Evolutionary conservation across 2,329 filamentous ascomycete genomes (phyloP), one percentile per base, ranked within the genome.

Genomic region (Alternaria sp.): DNA sequence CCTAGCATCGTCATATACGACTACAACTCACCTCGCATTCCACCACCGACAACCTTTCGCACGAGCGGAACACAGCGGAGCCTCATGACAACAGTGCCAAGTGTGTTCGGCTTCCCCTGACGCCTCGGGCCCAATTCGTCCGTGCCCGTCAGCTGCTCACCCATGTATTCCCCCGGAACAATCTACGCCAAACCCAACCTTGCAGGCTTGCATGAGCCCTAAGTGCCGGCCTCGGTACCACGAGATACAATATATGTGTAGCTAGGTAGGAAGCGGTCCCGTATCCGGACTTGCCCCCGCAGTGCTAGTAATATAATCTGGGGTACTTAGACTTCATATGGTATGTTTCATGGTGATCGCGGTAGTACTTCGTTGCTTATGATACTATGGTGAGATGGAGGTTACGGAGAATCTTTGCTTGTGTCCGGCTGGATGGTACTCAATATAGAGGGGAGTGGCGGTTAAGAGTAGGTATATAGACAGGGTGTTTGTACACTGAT

Each of bases 311-410:
- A 51, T 41, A 49, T 36, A 36, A 32, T 47, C 46, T 28, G 42
- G 53, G 53, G 57, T 47, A 41, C 41, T 47, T 56, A 60, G 46
- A 47, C 41, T 46, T 26, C 18, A 41, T 41, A 11, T 30, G 39
- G 57, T 47, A 30, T 54, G 49, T 51, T 51, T 51, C 22, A 41
- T 8, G 49, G 36, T 51, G 36, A 51, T 51, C 49, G 12, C 49
- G 34, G n/a, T 41, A 41, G 16, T 41, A 51, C 34, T 51, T 41
- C 36, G 49, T 41, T 41, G 30, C 46, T 16, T 51, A 18, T 28
- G 34, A 22, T 38, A 28, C 18, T 51, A 18, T 38, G 7, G 12
- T 39, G 14, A 36, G 32, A 49, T 49, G 46, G 30, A 14, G 32
- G 9, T 41, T 41, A 30, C 49, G 49, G 49, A 51, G 34, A 34